Base-by-base conservation (phyloP, 805 yeast species). In the Myxozyma nipponensis region DNA sequence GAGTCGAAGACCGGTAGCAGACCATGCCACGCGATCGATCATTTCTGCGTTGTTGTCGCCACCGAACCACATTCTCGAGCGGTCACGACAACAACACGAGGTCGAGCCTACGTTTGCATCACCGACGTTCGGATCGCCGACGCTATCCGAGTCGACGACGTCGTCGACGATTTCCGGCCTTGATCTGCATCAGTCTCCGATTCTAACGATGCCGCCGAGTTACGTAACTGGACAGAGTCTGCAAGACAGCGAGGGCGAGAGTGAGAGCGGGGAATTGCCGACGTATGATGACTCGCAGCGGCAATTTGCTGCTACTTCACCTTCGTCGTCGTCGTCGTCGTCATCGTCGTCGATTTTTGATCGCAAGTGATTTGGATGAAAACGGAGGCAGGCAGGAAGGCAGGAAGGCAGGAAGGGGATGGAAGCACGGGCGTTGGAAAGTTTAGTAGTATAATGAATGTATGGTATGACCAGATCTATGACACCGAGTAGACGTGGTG, bases 211-310 rank as follows among this genome's bases (percentile, higher is more conserved):
- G 32, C 32, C 32, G 32, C 32, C 32, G 13, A 7, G 10, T 7
- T 28, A 28, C 13, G 32, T 13, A 13, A 13, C 32, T 7, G 32
- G 32, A 13, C 13, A 25, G 23, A 28, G 17, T 24, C 22, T 32
- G 37, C 17, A 23, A 22, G 48, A 49, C 3, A 39, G 6, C 25
- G 48, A 42, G 9, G 13, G 13, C 17, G 21, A 6, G 21, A 17
- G 34, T 15, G 56, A 44, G 17, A 53, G 48, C 18, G 53, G 44
- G n/a, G n/a, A n/a, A 32, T 40, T 52, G 30, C 56, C 56, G 10
- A 48, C 56, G 5, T 52, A 52, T 30, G 56, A 36, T 18, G 53
- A 39, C 26, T 30, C 45, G 19, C 56, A 52, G 44, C 56, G 52
- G 30, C 43, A 44, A 43, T 28, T 28, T 28, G 7, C 13, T 28